These are phyloP conservation scores for Lentinus tigrinus DNA, from an alignment of 768 basidiomycete genomes.

Conservation along the genomic window DNA sequence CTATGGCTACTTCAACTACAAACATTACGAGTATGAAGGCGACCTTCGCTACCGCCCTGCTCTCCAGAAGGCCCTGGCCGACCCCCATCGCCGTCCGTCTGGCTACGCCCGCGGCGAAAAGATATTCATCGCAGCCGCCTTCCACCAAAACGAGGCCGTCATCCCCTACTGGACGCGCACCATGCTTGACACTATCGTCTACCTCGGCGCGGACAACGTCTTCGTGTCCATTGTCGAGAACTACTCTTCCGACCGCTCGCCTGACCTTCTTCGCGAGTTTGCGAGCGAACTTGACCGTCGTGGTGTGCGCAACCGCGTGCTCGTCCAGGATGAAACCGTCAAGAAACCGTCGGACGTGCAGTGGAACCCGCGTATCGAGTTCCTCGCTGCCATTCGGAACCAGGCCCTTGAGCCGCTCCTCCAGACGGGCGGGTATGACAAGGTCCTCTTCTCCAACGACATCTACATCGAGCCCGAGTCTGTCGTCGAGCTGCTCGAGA, in stretches of 20 bases:
- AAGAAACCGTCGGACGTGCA: conserved; percentile 23
- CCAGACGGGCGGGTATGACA: conserved; percentile 35
- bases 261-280: conserved; percentile 30
- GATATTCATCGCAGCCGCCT: conserved; percentile 41
- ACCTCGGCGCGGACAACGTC: conserved; percentile 42
- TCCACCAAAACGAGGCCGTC: conserved; percentile 38
- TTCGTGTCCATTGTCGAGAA: conserved; percentile 44
- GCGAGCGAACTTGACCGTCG: conserved; percentile 23
- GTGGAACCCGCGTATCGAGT: conserved; percentile 35
- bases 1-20: conserved; percentile 3
- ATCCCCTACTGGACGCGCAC: conserved; percentile 40
- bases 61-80: conserved; percentile 21
- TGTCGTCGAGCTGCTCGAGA: conserved; percentile 39
- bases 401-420: conserved; percentile 41
- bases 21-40: conserved; percentile 26
- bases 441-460: conserved; percentile 44
- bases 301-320: conserved; percentile 31
- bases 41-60: conserved; percentile 28
- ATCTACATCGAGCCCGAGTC: conserved; percentile 40
- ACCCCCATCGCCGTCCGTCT: conserved; percentile 7
- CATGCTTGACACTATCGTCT: conserved; percentile 34
- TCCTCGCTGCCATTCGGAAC: conserved; percentile 40
- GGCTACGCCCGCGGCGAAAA: conserved; percentile 29
- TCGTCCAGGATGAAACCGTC: conserved; percentile 29
- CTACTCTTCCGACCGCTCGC: conserved; percentile 33